Conservation (phyloP, 1,139 yeast species). For the Petasospora fabianii region DNA sequence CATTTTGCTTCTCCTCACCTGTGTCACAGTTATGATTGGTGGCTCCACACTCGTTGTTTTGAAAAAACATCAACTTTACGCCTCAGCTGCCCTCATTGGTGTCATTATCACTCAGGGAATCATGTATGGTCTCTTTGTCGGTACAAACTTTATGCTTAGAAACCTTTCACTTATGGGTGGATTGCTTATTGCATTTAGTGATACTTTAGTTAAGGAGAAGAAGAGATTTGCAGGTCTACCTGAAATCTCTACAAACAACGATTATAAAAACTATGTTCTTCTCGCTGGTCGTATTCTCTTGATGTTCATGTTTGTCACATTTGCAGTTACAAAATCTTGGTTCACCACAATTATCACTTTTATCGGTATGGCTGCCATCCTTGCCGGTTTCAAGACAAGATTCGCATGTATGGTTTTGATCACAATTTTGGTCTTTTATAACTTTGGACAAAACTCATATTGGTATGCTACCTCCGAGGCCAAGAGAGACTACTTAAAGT, state of each 20-base stretch:
- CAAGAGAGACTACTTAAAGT: constrained; percentile 84
- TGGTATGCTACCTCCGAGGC: constrained; percentile 74
- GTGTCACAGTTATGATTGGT: constrained; percentile 65
- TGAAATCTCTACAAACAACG: constrained; percentile 68
- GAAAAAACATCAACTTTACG: constrained; percentile 66
- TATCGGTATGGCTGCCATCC: constrained; percentile 75
- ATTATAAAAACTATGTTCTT: constrained; percentile 77
- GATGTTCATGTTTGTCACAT: constrained; percentile 81
- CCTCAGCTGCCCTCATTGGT: constrained; percentile 65
- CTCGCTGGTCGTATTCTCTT: constrained; percentile 87
- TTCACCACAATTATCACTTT: constrained; percentile 60
- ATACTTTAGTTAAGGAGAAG: constrained; percentile 81
- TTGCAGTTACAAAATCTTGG: constrained; percentile 77
- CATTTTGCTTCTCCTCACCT: constrained; percentile 58
- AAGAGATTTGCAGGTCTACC: constrained; percentile 88
- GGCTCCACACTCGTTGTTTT: constrained; percentile 74
- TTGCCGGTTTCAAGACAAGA: constrained; percentile 91
- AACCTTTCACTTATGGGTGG: constrained; percentile 94
- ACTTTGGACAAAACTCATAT: constrained; percentile 79
- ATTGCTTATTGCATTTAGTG: constrained; percentile 80
- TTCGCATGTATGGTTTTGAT: constrained; percentile 82
- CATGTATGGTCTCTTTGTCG: constrained; percentile 83
- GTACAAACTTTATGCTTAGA: constrained; percentile 76
- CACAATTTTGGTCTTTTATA: constrained; percentile 68
- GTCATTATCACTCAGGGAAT: constrained; percentile 85